A percentile compares a stretch with the other conserved stretches of the same genome.
Conservation (phyloP, 1,284 basidiomycete species). For the Xerocomus nothofagi region DNA sequence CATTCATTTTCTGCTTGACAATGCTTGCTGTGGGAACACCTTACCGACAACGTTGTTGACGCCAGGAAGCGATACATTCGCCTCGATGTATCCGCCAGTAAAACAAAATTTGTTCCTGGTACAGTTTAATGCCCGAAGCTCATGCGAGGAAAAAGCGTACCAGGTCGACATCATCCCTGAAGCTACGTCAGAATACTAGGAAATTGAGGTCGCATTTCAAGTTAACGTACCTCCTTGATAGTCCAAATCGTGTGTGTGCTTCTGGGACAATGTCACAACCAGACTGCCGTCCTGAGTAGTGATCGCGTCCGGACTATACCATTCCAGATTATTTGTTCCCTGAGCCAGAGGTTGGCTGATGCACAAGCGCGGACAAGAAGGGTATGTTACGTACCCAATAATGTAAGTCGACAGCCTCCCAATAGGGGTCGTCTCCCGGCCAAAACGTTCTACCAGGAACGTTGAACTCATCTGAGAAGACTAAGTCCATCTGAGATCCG, state of each 20-base stretch:
- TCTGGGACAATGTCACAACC: slow-evolving; percentile 60
- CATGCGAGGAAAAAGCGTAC: slow-evolving; percentile 14
- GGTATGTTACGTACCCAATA: slow-evolving; percentile 45
- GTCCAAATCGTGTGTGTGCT: slow-evolving; percentile 55
- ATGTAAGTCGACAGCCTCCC: slow-evolving; percentile 54
- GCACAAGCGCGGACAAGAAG: slow-evolving; percentile 36
- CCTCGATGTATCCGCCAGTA: slow-evolving; percentile 75
- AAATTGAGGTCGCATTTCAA: background rate
- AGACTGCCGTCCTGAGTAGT: slow-evolving; percentile 68
- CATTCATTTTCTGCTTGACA: slow-evolving; percentile 8
- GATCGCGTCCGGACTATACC: slow-evolving; percentile 65
- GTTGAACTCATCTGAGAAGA: slow-evolving; percentile 74
- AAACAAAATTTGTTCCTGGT: slow-evolving; percentile 91
- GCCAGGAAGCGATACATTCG: slow-evolving; percentile 67
- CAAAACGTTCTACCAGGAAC: slow-evolving; percentile 76
- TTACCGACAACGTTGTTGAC: slow-evolving; percentile 49
- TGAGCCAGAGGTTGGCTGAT: slow-evolving; percentile 41
- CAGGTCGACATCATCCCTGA: slow-evolving; percentile 39
- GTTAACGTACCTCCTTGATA: slow-evolving; percentile 52
- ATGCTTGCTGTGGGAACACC: slow-evolving; percentile 22
- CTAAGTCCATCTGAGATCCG: slow-evolving; percentile 50
- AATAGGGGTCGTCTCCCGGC: slow-evolving; percentile 59
- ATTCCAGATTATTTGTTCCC: slow-evolving; percentile 56
- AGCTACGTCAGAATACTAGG: slow-evolving; percentile 25
- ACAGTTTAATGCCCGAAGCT: slow-evolving; percentile 7